Evolutionary conservation across 192 early-diverging fungal species (phyloP).

Genomic region (Coemansia asiatica): DNA sequence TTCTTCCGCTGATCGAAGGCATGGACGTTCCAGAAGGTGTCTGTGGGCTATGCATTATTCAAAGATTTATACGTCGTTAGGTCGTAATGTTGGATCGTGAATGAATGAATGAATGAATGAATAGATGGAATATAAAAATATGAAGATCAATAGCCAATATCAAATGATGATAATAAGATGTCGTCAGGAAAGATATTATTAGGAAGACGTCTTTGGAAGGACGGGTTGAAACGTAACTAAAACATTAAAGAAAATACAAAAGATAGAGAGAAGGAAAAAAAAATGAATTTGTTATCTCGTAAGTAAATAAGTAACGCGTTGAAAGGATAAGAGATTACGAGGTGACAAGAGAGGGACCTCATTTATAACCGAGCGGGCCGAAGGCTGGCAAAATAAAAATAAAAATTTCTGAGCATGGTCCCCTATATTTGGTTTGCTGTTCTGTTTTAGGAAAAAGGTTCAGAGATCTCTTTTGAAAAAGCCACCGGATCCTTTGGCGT

Average conservation of each 20-base stretch:
- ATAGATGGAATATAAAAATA: no score
- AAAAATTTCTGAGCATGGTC: no score
- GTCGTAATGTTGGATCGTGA: neutral
- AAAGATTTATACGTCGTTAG: neutral
- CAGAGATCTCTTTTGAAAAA: no score
- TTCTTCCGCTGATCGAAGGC: neutral
- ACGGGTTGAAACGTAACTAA: no score
- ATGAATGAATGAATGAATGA: neutral
- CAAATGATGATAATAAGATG: no score
- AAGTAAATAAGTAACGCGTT: neutral
- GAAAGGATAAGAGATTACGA: neutral
- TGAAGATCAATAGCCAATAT: no score
- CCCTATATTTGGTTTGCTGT: no score
- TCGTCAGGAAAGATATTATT: no score
- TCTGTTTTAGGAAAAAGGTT: no score
- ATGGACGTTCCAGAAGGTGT: neutral
- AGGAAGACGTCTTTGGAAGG: no score
- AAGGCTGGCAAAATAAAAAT: neutral
- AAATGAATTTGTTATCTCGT: no score
- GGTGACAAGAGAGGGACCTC: neutral
- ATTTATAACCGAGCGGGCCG: neutral
- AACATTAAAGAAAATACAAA: neutral
- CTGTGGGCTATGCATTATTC: conserved; percentile 5
- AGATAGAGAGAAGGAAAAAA: neutral
- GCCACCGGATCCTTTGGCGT: no score